Evolutionary conservation across 2,329 filamentous ascomycete genomes (phyloP), one percentile per base, ranked within the genome.

Genomic region (Lasiodiplodia citricola): DNA sequence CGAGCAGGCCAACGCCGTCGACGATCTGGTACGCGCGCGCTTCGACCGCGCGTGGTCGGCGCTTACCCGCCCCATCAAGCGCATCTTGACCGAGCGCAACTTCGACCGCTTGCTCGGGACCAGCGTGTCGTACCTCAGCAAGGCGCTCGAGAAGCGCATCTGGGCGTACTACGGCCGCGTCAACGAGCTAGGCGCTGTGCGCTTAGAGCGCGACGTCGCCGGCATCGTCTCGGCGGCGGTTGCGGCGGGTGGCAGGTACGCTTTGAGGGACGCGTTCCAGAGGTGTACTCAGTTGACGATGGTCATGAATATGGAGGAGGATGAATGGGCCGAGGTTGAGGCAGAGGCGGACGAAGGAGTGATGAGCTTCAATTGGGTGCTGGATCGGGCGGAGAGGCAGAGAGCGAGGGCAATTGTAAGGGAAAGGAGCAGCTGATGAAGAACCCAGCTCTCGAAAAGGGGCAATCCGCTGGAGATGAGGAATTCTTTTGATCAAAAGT

Each of bases 231-330:
- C 74, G 2, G 78, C 86, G 28, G 85, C 87, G 0, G 89, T 93
- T 1, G 87, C 88, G 13, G 86, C 84, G 70, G 92, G 90, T 2
- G 87, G 86, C 4, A 89, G 92, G 75, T 97, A 97, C 77, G 87
- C 87, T 1, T 87, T 96, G 44, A 85, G 93, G 38, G 94, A 97
- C 75, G 81, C 87, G 3, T 97, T 97, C 82, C 85, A 87, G 35
- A 88, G 90, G 75, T 92, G 92, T 69, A 86, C 87, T 69, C 93
- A 97, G 84, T 90, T 97, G 74, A 88, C 92, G 68, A 88, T 96
- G 84, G 88, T 97, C 18, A 90, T 95, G 77, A 95, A 94, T 73
- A 96, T 97, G 93, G 94, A 97, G 77, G 92, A 96, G 41, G 94
- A 97, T 69, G 95, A 97, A 80, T 97, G 94, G 92, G 92, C 95